Evolutionary conservation across 2,329 filamentous ascomycete species (phyloP).

Genomic region (Colletotrichum sp.): DNA sequence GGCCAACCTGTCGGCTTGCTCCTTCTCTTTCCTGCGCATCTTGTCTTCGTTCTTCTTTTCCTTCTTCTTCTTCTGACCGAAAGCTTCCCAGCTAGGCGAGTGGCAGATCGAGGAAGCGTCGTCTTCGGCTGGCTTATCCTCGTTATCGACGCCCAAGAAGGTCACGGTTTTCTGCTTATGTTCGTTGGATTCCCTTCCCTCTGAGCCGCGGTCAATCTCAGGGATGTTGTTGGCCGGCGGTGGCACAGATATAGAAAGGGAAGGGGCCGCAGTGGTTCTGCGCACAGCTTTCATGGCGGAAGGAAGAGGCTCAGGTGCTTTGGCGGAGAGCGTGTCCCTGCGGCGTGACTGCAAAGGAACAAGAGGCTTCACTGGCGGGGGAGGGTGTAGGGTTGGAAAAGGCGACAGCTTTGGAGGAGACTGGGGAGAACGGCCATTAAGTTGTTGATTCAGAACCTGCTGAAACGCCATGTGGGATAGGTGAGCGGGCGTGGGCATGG

Average conservation of each 20-base stretch:
- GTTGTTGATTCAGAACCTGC: slow-evolving; percentile 15
- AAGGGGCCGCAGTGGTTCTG: slow-evolving; percentile 24
- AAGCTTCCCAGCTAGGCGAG: slow-evolving; percentile 67
- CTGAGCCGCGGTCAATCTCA: slow-evolving; percentile 15
- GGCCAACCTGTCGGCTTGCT: slow-evolving; percentile 33
- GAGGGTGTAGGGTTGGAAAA: slow-evolving; percentile 8
- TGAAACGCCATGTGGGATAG: slow-evolving; percentile 18
- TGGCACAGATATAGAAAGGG: slow-evolving; percentile 37
- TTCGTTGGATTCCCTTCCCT: slow-evolving; percentile 26
- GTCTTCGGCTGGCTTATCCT: slow-evolving; percentile 41
- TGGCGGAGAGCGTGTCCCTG: slow-evolving; percentile 1
- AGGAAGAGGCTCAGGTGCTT: neutral
- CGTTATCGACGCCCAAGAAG: slow-evolving; percentile 37
- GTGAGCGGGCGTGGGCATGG: slow-evolving; percentile 6
- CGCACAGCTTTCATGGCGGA: slow-evolving; percentile 17
- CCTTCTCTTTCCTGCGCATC: slow-evolving; percentile 47
- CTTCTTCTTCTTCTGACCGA: slow-evolving; percentile 57
- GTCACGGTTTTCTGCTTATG: slow-evolving; percentile 43
- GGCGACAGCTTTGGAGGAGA: slow-evolving; percentile 4
- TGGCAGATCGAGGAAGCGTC: slow-evolving; percentile 60
- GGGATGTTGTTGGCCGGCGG: slow-evolving; percentile 20
- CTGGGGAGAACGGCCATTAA: slow-evolving; percentile 1
- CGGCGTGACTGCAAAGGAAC: slow-evolving; percentile 18
- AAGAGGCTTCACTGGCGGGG: slow-evolving; percentile 3
- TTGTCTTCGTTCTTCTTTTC: slow-evolving; percentile 53